A percentile compares a stretch with the other conserved stretches of the same genome.
These are phyloP conservation scores for Osmanthus fragrans DNA, from an alignment of 257 asterid genomes.

Conservation along the genomic window DNA sequence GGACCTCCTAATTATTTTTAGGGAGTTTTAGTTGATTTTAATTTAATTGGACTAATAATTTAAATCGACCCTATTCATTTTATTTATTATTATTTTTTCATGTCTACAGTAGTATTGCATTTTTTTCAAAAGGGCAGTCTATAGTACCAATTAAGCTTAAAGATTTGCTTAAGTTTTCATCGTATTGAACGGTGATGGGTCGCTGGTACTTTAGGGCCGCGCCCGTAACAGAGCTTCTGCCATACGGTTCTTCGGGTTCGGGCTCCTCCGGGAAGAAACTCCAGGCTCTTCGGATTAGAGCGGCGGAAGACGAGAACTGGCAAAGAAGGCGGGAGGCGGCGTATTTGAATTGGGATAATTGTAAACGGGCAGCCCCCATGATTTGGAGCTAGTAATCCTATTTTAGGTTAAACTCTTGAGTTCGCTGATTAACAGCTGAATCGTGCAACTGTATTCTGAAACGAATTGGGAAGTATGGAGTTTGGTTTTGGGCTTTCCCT, in stretches of 20 bases:
- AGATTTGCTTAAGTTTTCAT: slow-evolving; percentile 35
- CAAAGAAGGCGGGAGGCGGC: slow-evolving; percentile 23
- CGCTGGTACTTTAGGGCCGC: slow-evolving; percentile 59
- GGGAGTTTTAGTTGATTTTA: no score
- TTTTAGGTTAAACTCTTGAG: not conserved
- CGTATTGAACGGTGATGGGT: slow-evolving; percentile 45
- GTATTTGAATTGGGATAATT: slow-evolving; percentile 23
- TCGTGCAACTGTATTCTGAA: not conserved
- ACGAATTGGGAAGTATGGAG: no score
- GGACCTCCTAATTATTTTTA: no score
- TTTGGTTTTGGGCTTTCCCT: no score
- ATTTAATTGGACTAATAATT: no score
- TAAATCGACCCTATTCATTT: no score
- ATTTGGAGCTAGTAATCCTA: slow-evolving; percentile 4
- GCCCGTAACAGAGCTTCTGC: slow-evolving; percentile 55
- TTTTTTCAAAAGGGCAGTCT: slow-evolving; percentile 19
- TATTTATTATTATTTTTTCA: no score
- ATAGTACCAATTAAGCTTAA: slow-evolving; percentile 71
- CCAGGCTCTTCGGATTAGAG: slow-evolving; percentile 28
- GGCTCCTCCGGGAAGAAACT: slow-evolving; percentile 21
- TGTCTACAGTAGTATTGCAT: slow-evolving; percentile 18
- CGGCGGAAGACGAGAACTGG: slow-evolving; percentile 37
- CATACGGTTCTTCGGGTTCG: slow-evolving; percentile 25
- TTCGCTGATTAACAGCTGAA: not conserved
- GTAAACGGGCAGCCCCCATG: slow-evolving; percentile 29